These are phyloP conservation scores for Penicillium griseofulvum DNA, from an alignment of 2,329 filamentous ascomycete species.

Conservation along the genomic window DNA sequence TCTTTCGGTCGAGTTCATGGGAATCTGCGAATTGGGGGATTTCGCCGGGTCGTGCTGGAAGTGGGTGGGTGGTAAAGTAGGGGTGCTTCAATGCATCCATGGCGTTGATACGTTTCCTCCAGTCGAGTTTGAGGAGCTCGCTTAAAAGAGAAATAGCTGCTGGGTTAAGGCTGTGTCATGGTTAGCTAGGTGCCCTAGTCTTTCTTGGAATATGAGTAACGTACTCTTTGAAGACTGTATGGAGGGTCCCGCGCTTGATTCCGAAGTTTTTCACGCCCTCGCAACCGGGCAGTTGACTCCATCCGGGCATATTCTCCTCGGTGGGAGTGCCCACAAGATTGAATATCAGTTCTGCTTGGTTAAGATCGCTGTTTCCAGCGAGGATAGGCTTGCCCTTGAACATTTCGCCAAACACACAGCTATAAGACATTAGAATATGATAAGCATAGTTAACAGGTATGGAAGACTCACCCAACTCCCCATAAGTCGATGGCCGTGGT, in stretches of 20 bases:
- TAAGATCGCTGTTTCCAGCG: conserved; percentile 79
- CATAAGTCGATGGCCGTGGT: conserved; percentile 98
- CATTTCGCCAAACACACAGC: conserved; percentile 99
- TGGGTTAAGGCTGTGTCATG: conserved; percentile 56
- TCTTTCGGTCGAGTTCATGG: conserved; percentile 91
- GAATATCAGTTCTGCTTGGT: conserved; percentile 93
- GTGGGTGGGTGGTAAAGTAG: conserved; percentile 78
- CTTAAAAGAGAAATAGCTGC: conserved; percentile 75
- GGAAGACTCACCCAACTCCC: conserved; percentile 76
- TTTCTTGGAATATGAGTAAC: conserved; percentile 11
- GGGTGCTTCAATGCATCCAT: conserved; percentile 89
- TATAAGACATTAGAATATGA: conserved; percentile 34
- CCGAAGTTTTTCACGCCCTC: conserved; percentile 67
- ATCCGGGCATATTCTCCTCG: conserved; percentile 89
- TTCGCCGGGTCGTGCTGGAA: conserved; percentile 78
- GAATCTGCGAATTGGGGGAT: conserved; percentile 92
- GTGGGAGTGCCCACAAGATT: conserved; percentile 86
- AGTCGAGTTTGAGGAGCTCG: conserved; percentile 84
- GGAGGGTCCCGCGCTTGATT: conserved; percentile 63
- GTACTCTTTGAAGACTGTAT: conserved; percentile 71
- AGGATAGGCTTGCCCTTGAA: conserved; percentile 89
- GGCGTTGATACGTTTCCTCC: conserved; percentile 84
- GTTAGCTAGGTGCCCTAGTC: background rate
- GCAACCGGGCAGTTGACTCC: conserved; percentile 76
- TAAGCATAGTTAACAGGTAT: background rate